These are phyloP conservation scores for Candida schatavii DNA, from an alignment of 805 yeast genomes.

Conservation along the genomic window DNA sequence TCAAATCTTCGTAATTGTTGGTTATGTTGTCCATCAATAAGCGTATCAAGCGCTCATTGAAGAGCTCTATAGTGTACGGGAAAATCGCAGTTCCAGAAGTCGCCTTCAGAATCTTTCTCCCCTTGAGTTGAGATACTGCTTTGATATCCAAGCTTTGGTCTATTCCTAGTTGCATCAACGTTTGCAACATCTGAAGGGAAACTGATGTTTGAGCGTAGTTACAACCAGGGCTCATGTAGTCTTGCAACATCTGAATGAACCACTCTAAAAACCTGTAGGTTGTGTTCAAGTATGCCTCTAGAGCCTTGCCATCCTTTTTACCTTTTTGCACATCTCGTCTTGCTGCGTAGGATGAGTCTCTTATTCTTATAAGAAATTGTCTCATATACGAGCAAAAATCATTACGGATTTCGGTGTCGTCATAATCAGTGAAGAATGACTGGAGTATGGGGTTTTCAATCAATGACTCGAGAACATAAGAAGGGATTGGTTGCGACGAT, in stretches of 20 bases:
- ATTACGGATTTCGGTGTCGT: constrained; percentile 65
- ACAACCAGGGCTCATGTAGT: constrained; percentile 46
- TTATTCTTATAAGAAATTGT: constrained; percentile 59
- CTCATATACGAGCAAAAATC: constrained; percentile 61
- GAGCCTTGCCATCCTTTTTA: constrained; percentile 21
- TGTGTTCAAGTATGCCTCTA: neutral
- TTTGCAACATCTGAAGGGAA: constrained; percentile 15
- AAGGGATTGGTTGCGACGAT: constrained; percentile 55
- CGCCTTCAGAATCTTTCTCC: neutral
- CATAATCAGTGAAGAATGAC: constrained; percentile 54
- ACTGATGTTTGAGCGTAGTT: constrained; percentile 38
- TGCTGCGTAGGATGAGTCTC: constrained; percentile 64
- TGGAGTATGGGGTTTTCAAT: constrained; percentile 37
- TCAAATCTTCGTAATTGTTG: constrained; percentile 75
- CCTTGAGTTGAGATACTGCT: neutral
- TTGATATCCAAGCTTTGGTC: constrained; percentile 1
- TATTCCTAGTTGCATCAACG: constrained; percentile 9
- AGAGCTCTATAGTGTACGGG: constrained; percentile 2
- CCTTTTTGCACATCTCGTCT: constrained; percentile 47
- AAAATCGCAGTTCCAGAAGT: neutral
- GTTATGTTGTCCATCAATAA: constrained; percentile 59
- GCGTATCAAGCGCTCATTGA: constrained; percentile 26
- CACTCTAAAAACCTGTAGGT: constrained; percentile 32
- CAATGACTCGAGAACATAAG: constrained; percentile 43
- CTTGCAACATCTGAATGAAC: constrained; percentile 59